Base-by-base conservation (phyloP, 495 filamentous ascomycete species). In the Penicillium coffeae region DNA sequence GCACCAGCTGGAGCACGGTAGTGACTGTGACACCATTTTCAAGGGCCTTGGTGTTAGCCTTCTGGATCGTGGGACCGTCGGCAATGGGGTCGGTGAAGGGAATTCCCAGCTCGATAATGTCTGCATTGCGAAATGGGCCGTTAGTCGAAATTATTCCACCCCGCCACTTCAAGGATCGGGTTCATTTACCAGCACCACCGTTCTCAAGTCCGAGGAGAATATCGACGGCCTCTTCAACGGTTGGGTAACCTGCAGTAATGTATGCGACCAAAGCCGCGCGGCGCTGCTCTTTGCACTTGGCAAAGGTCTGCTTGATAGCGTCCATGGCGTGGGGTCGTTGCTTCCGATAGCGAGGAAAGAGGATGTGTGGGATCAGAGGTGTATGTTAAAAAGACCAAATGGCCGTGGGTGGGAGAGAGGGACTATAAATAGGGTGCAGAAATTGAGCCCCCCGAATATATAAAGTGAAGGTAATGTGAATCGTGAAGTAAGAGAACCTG, bases 61-160 rank as follows among this genome's bases (percentile, higher is more conserved):
- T 92, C 69, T 96, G 91, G 56, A 96, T 95, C 3, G 89, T 94
- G 8, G 91, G 90, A 8, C 91, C 91, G 68, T 96, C 91, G 46
- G 90, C 91, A 70, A 95, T 96, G 16, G 93, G 93, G 61, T 99
- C 93, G 42, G 94, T 96, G 78, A 99, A 99, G 37, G 94, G 94
- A 34, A 96, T 77, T 33, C 91, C 90, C 38, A 68, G 59, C 33
- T 69, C 65, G 33, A 75, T 73, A 15, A 75, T 60, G 47, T 75
- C 71, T 75, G 37, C 38, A 38, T 42, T 34, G 30, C 8, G 9
- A 40, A 45, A n/a, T 16, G 34, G 30, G 16, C 20, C 22, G 44
- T 47, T 38, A 47, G 34, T 53, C 33, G 34, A 38, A 25, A 18
- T 15, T 14, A 6, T 6, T 13, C 30, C 41, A 38, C 39, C 42